Base-by-base conservation (phyloP, 1,284 basidiomycete species). In the Pascua guehoae region DNA sequence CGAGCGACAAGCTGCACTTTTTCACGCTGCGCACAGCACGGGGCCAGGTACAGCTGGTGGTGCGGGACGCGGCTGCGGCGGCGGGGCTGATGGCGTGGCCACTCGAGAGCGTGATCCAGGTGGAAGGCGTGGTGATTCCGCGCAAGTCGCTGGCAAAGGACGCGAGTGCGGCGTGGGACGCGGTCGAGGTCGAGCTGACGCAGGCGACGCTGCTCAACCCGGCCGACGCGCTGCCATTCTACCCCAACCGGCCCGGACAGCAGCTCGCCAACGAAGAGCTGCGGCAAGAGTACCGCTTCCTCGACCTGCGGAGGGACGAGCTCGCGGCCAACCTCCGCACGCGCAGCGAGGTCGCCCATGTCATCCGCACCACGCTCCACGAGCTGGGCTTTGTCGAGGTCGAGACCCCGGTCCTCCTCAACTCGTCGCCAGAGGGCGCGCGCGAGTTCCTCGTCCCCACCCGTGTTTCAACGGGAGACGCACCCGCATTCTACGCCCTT, bases 401-500 rank as follows among this genome's bases (percentile, higher is more conserved):
- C 41, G 93, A 97, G 76, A 97, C 94, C 0, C 94, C 93, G 14
- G 82, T 94, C 54, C 81, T 97, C n/a, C 84, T 97, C 41, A 87
- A 89, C 70, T 95, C 91, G 2, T 89, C 92, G 2, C 91, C 92
- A 1, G 94, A 97, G 79, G 93, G 94, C 37, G 93, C 93, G 0
- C 83, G 93, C 61, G 94, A 97, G 72, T 97, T 92, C 71, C 84
- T 97, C 46, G 93, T 97, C 43, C 93, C 94, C 37, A 86, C 88
- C n/a, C 86, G 94, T 49, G 24, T 32, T 7, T 41, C 50, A 9
- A 37, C 50, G 9, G n/a, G 50, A 24, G n/a, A 44, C 15, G 42
- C 44, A 18, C 81, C 92, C 4, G 79, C 82, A 36, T 96, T 95
- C 75, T 97, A 93, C 72, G 90, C 93, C 0, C 83, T 97, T 45